Percentiles rank a stretch among this genome's conserved stretches.
phyloP scores from a whole-genome alignment of 2,329 filamentous ascomycete genomes.

The Sclerotinia sclerotiorum region DNA sequence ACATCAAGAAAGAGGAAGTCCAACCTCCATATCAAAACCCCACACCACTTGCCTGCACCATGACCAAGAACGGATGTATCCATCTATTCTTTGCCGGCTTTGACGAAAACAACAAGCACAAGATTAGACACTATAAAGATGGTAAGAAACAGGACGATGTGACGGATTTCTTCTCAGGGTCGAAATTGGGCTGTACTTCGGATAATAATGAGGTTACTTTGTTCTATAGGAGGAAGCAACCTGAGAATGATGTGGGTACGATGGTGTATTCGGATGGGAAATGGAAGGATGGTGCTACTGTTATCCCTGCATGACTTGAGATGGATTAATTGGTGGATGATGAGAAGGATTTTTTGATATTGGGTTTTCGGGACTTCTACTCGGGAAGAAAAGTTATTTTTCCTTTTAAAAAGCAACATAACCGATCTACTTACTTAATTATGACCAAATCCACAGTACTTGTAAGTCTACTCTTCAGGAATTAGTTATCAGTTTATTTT shows the following conservation, averaged over 20 bases:
- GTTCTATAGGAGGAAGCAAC: constrained; percentile 18
- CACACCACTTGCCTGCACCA: constrained; percentile 15
- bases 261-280: not conserved
- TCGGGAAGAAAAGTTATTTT: not conserved
- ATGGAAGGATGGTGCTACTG: constrained; percentile 6
- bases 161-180: constrained; percentile 12
- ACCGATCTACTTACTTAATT: not conserved
- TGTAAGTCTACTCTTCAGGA: not conserved
- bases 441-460: not conserved
- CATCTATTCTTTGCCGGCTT: constrained; percentile 8
- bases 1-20: constrained; percentile 1
- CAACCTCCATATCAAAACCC: not conserved
- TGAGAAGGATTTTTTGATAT: not conserved
- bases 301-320: constrained; percentile 4
- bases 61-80: not conserved
- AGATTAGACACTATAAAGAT: constrained; percentile 1
- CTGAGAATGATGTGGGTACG: constrained; percentile 2
- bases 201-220: constrained; percentile 11
- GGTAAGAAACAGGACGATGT: not conserved
- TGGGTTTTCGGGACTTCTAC: not conserved
- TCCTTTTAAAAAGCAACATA: not conserved
- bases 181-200: constrained; percentile 18
- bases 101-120: not conserved
- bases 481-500: not conserved
- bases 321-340: not conserved